Base-by-base conservation (phyloP, 129 eudicot species). In the Helichrysum umbraculigerum region DNA sequence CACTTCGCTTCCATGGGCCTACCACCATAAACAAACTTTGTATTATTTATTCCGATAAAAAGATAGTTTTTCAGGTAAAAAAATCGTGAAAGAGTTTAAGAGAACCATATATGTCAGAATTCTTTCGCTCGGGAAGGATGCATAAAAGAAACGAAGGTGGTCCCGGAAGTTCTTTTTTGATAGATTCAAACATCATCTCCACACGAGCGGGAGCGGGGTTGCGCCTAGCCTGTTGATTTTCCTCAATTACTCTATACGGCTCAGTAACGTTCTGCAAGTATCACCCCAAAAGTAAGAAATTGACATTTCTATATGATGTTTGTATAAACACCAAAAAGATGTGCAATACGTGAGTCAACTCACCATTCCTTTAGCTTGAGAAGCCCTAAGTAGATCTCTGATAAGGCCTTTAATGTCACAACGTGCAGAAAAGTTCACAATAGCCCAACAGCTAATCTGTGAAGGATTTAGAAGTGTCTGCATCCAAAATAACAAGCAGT, bases 391-490 rank as follows among this genome's bases (percentile, higher is more conserved):
- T 21, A 92, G 74, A 73, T 87, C 91, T n/a, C 76, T 58, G 12
- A 66, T 17, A 4, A 89, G 82, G 32, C 56, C 29, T 14, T 76
- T 78, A 1, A 63, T 47, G 68, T 92, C 91, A 51, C 96, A 86
- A 4, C 91, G 85, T n/a, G 98, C 90, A 37, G 98, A 92, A 70
- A 92, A 92, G 86, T 92, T 92, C 33, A 87, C 96, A 19, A 92
- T 66, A 5, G 85, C 91, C 98, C 98, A 92, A 2, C 81, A 70
- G 0, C 69, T 81, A 32, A 92, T 69, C 71, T 34, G 59, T 1
- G 81, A 34, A 1, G 98, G 96, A n/a, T 92, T 91, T 35, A 84
- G 52, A 39, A 89, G 71, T 81, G 68, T 87, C 98, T 92, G 65
- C 74, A 41, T 14, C 11, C 9, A 58, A 19, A 15, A 42, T 42